Percentiles rank a stretch among this genome's conserved stretches.
These are phyloP conservation scores for Plectranthus barbatus DNA, from an alignment of 257 asterid genomes.

Conservation along the genomic window DNA sequence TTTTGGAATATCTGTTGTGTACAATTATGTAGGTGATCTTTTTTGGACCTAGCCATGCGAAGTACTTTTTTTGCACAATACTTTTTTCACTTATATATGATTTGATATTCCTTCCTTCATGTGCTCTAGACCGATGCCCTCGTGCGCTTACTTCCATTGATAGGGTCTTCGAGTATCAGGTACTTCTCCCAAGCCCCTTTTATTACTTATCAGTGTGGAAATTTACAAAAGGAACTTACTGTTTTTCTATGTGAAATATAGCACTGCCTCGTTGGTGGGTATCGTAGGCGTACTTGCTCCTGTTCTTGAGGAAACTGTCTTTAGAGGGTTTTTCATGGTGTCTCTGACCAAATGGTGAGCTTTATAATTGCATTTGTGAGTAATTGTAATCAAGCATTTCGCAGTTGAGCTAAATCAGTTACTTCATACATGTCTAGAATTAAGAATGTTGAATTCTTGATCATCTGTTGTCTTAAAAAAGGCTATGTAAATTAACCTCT, in stretches of 20 bases:
- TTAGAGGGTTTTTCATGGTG: conserved; percentile 94
- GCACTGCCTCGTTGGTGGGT: conserved; percentile 90
- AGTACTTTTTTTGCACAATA: neutral
- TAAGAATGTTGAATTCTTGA: neutral
- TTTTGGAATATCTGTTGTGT: no score
- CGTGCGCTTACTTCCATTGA: conserved; percentile 82
- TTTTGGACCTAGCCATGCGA: no score
- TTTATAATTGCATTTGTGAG: neutral
- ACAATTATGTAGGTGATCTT: no score
- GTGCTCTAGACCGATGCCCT: conserved; percentile 85
- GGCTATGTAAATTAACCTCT: neutral
- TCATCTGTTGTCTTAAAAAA: neutral
- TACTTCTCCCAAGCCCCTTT: conserved; percentile 17
- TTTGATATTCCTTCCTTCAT: neutral
- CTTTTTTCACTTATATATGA: neutral
- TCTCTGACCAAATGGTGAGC: conserved; percentile 83
- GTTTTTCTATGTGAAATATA: conserved; percentile 21
- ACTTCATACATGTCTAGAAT: neutral
- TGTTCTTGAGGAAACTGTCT: conserved; percentile 88
- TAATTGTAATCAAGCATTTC: neutral
- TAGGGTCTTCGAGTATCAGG: conserved; percentile 90
- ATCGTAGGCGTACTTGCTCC: conserved; percentile 96
- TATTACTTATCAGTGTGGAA: no score
- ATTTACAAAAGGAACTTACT: no score
- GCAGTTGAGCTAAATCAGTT: neutral